Conservation (phyloP, 192 early-diverging fungal species). For the Coemansia sp. region DNA sequence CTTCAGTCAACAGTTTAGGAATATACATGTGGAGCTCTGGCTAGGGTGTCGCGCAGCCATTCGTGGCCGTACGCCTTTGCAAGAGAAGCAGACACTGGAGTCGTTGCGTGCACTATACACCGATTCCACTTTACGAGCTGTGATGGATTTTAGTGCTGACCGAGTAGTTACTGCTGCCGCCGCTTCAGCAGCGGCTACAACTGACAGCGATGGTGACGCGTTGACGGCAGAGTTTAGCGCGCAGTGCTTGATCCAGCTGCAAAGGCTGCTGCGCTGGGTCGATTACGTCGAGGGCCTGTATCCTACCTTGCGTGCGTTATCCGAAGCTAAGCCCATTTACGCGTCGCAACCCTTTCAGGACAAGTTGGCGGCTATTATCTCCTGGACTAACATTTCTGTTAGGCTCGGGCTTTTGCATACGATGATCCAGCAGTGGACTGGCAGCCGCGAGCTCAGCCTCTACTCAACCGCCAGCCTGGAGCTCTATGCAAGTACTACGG, state of each 20-base stretch:
- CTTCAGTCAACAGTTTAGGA: constrained; percentile 48
- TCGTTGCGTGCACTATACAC: constrained; percentile 52
- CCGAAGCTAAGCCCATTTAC: constrained; percentile 65
- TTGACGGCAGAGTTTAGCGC: constrained; percentile 27
- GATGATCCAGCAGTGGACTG: constrained; percentile 83
- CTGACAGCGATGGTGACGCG: not conserved
- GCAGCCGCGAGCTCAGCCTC: constrained; percentile 54
- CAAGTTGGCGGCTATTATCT: constrained; percentile 68
- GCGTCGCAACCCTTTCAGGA: constrained; percentile 64
- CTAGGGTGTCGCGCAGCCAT: constrained; percentile 66
- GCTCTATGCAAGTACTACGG: constrained; percentile 23
- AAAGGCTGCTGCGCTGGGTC: constrained; percentile 69
- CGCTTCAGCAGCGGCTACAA: not conserved
- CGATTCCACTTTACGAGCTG: constrained; percentile 50
- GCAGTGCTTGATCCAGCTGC: constrained; percentile 59
- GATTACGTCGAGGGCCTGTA: constrained; percentile 78
- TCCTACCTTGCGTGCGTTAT: constrained; percentile 63
- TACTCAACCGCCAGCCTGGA: constrained; percentile 18
- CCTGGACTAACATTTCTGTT: constrained; percentile 73
- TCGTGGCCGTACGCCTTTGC: constrained; percentile 57
- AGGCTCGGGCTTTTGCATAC: constrained; percentile 68
- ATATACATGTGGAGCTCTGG: constrained; percentile 67
- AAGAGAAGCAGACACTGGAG: constrained; percentile 69
- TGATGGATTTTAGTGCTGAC: constrained; percentile 63
- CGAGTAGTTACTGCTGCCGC: constrained; percentile 14